Conservation (phyloP, 2,329 filamentous ascomycete species). For the Epichloe uncinata region DNA sequence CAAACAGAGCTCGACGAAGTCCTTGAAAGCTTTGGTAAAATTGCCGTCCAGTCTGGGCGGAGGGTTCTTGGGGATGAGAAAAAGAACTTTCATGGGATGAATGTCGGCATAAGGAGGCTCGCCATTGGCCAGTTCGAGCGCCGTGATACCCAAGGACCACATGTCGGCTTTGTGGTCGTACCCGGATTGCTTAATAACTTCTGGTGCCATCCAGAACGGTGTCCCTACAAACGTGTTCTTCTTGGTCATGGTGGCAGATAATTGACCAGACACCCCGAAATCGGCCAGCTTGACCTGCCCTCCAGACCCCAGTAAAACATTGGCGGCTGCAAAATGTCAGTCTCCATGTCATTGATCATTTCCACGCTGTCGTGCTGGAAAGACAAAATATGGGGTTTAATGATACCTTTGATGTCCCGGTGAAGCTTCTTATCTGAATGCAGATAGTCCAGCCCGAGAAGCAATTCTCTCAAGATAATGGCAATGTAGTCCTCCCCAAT, state of each 20-base stretch:
- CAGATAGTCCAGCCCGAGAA: constrained; percentile 83
- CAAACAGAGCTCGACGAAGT: constrained; percentile 72
- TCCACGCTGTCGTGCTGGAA: too few relatives aligned
- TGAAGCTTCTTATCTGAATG: constrained; percentile 94
- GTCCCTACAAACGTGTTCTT: constrained; percentile 98
- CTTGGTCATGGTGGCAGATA: constrained; percentile 97
- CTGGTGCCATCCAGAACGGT: constrained; percentile 98
- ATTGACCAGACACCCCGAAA: constrained; percentile 91
- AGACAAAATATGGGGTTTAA: not conserved
- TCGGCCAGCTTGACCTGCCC: constrained; percentile 96
- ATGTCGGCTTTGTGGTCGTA: constrained; percentile 98
- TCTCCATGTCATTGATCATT: not conserved
- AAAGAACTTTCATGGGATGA: constrained; percentile 96
- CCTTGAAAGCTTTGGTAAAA: constrained; percentile 72
- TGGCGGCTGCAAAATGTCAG: constrained; percentile 52
- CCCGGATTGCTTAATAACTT: constrained; percentile 96
- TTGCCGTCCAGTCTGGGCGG: constrained; percentile 70
- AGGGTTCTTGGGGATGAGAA: constrained; percentile 89
- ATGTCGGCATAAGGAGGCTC: constrained; percentile 94
- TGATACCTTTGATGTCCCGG: constrained; percentile 81
- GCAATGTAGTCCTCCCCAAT: constrained; percentile 94
- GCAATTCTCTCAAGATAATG: constrained; percentile 81
- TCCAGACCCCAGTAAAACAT: constrained; percentile 75
- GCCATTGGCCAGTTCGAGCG: constrained; percentile 78
- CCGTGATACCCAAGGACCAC: constrained; percentile 92